phyloP scores from a whole-genome alignment of 192 early-diverging fungal genomes.

The Bifiguratus adelaidae region DNA sequence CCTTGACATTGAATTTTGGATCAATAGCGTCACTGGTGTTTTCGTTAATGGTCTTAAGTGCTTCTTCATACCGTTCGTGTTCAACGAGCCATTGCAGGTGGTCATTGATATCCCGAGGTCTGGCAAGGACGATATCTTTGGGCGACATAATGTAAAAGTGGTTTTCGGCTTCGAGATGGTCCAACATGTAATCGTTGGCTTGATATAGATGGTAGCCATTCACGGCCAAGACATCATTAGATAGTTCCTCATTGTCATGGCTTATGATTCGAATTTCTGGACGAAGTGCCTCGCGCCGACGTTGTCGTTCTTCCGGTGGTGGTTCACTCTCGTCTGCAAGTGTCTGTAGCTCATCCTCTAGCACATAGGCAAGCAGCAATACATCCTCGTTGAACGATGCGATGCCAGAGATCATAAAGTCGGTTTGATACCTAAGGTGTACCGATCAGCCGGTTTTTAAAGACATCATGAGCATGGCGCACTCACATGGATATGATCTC shows the following conservation, averaged over 20 bases:
- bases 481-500: constrained; percentile 45
- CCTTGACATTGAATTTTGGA: constrained; percentile 47
- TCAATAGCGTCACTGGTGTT: constrained; percentile 45
- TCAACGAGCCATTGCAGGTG: constrained; percentile 93
- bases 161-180: constrained; percentile 53
- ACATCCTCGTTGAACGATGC: constrained; percentile 67
- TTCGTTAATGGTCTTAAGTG: constrained; percentile 51
- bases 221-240: constrained; percentile 80
- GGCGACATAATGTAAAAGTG: constrained; percentile 91
- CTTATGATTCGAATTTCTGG: constrained; percentile 91
- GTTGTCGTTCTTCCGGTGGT: constrained; percentile 5
- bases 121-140: constrained; percentile 86
- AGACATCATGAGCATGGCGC: background rate
- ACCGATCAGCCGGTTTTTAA: constrained; percentile 2
- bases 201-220: constrained; percentile 79
- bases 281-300: constrained; percentile 12
- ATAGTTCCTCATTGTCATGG: constrained; percentile 70
- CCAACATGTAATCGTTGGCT: constrained; percentile 91
- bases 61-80: constrained; percentile 68
- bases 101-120: constrained; percentile 81
- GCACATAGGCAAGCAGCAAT: constrained; percentile 58
- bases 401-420: constrained; percentile 78
- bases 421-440: constrained; percentile 54
- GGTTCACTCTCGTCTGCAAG: constrained; percentile 31
- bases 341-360: constrained; percentile 37